phyloP scores from a whole-genome alignment of 1,139 yeast species.

The Diutina ranongensis region DNA sequence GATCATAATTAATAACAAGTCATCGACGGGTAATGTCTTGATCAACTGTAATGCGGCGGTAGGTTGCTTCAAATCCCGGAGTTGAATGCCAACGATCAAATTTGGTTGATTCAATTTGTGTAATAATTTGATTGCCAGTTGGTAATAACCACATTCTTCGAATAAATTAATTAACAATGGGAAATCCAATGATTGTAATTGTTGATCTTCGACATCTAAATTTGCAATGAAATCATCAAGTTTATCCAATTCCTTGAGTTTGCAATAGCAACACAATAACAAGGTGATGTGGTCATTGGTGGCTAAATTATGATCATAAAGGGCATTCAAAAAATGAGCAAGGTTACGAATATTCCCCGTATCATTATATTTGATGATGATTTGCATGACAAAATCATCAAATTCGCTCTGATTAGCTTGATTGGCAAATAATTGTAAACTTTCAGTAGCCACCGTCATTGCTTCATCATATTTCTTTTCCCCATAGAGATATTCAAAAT shows the following conservation, averaged over 20 bases:
- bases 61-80: constrained; percentile 57
- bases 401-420: constrained; percentile 14
- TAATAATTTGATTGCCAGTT: constrained; percentile 63
- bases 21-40: constrained; percentile 64
- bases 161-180: constrained; percentile 63
- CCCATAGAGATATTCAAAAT: constrained; percentile 62
- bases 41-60: constrained; percentile 55
- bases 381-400: constrained; percentile 56
- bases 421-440: constrained; percentile 17
- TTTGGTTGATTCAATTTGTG: constrained; percentile 64
- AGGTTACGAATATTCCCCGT: constrained; percentile 64
- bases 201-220: constrained; percentile 16
- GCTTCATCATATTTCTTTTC: constrained; percentile 61
- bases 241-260: constrained; percentile 51
- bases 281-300: constrained; percentile 74
- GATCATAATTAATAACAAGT: constrained; percentile 57
- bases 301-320: constrained; percentile 44
- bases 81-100: constrained; percentile 64
- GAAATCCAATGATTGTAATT: constrained; percentile 44
- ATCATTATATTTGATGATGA: constrained; percentile 75
- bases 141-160: constrained; percentile 62
- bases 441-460: constrained; percentile 49
- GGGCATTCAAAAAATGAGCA: constrained; percentile 48
- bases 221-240: constrained; percentile 47
- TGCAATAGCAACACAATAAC: constrained; percentile 73